Conservation (phyloP, 257 asterid genomes). For the Ligustrum vulgare region DNA sequence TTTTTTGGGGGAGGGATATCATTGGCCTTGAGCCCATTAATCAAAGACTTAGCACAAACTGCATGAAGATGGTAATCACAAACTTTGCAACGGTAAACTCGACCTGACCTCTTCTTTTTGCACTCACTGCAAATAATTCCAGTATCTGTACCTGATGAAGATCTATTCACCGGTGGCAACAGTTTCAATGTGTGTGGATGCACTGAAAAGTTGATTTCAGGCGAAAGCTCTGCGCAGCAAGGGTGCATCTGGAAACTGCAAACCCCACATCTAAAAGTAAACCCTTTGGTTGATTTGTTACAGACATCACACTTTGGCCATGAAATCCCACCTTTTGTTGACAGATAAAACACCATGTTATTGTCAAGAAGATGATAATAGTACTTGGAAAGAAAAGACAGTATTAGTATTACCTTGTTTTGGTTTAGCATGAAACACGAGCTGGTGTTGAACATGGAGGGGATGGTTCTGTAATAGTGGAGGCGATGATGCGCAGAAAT, state of each 20-base stretch:
- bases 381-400: neutral
- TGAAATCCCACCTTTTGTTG: slow-evolving; percentile 52
- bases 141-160: slow-evolving; percentile 12
- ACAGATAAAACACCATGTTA: neutral
- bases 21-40: slow-evolving; percentile 66
- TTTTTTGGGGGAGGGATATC: slow-evolving; percentile 59
- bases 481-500: slow-evolving; percentile 64
- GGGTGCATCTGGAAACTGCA: slow-evolving; percentile 95
- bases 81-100: slow-evolving; percentile 63
- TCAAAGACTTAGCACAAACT: slow-evolving; percentile 57
- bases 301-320: slow-evolving; percentile 79
- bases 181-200: slow-evolving; percentile 60
- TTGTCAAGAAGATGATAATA: neutral
- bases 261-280: slow-evolving; percentile 70
- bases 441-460: slow-evolving; percentile 81
- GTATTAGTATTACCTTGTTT: no score
- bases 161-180: slow-evolving; percentile 32
- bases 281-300: slow-evolving; percentile 65
- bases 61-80: slow-evolving; percentile 80
- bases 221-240: slow-evolving; percentile 73
- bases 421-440: slow-evolving; percentile 65
- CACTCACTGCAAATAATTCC: slow-evolving; percentile 47
- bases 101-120: slow-evolving; percentile 54
- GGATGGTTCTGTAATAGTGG: slow-evolving; percentile 61
- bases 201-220: slow-evolving; percentile 36